Base-by-base conservation (phyloP, 2,329 filamentous ascomycete species). In the Monilinia vaccinii-corymbosi region DNA sequence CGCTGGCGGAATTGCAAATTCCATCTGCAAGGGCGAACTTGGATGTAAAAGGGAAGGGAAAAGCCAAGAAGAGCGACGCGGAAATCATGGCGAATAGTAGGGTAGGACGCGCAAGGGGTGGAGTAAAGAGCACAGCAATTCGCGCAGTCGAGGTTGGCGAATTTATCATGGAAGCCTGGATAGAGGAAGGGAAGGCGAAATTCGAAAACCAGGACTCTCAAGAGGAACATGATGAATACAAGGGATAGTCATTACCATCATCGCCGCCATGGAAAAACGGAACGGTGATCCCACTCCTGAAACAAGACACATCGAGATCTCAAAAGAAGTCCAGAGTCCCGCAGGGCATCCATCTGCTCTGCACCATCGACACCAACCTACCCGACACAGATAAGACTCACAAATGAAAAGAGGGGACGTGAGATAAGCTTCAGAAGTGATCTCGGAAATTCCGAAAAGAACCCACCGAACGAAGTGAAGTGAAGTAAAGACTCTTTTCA, bases 111-210 rank as follows among this genome's bases (percentile, higher is more conserved):
- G 76, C 78, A 67, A 60, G 79, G 16, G 81, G 79, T 28, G 80
- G 81, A 10, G 75, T 77, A 36, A 81, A 76, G 67, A 84, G 81
- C 14, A 81, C 79, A 51, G 82, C 86, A 1, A 76, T 89, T 48
- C 77, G 86, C 64, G 77, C 79, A 36, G 79, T 89, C 21, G 80
- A 85, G 65, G 81, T 83, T 3, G 86, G 85, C 4, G 83, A 86
- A 61, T 81, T 89, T 70, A 75, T 81, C 28, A 79, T 89, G 68
- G 86, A 89, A 70, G 77, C 85, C 60, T 89, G 85, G 85, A 79
- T 88, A 60, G 86, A 89, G 72, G 84, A 88, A 69, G 80, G 80
- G 3, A 67, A 61, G 32, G 66, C 65, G 13, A 71, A 71, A 50
- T 58, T 58, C 11, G 46, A 50, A 11, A 32, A 10, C 14, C 25